Percentiles rank a stretch among this genome's conserved stretches.
Evolutionary conservation across 768 basidiomycete species (phyloP).

Genomic region (Jaapia argillacea): DNA sequence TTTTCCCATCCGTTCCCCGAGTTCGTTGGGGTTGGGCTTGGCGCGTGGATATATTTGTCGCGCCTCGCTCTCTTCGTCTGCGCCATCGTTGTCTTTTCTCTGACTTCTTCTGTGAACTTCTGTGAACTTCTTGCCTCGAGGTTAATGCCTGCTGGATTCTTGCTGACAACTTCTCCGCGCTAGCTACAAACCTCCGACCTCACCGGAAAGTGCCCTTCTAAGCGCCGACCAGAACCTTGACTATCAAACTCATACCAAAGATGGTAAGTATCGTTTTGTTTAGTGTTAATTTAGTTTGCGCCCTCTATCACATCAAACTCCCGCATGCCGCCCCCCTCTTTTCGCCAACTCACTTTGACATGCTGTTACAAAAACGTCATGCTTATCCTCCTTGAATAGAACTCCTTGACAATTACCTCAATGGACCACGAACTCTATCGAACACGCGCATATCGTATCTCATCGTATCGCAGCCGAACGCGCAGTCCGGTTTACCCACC

Average conservation of each 20-base stretch:
- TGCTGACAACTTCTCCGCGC: constrained; percentile 1
- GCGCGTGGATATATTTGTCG: too few relatives aligned
- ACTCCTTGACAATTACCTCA: constrained; percentile 62
- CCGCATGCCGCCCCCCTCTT: too few relatives aligned
- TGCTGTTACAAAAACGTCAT: neutral
- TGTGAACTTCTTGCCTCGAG: too few relatives aligned
- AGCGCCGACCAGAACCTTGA: constrained; percentile 40
- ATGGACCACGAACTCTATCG: constrained; percentile 67
- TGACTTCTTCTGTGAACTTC: too few relatives aligned
- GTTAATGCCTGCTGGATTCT: too few relatives aligned
- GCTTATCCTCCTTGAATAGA: constrained; percentile 21
- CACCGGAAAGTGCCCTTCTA: constrained; percentile 32
- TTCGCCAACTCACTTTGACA: too few relatives aligned
- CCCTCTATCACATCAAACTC: too few relatives aligned
- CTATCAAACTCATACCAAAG: constrained; percentile 39
- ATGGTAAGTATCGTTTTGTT: too few relatives aligned
- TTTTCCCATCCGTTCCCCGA: too few relatives aligned
- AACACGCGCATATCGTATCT: constrained; percentile 58
- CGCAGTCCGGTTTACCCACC: neutral
- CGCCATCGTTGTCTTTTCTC: neutral
- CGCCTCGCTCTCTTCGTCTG: too few relatives aligned
- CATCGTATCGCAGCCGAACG: constrained; percentile 29
- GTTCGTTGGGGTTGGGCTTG: too few relatives aligned
- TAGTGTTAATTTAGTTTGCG: too few relatives aligned
- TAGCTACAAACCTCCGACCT: constrained; percentile 38